phyloP scores from a whole-genome alignment of 2,329 filamentous ascomycete genomes.

The Xylaria sp. region DNA sequence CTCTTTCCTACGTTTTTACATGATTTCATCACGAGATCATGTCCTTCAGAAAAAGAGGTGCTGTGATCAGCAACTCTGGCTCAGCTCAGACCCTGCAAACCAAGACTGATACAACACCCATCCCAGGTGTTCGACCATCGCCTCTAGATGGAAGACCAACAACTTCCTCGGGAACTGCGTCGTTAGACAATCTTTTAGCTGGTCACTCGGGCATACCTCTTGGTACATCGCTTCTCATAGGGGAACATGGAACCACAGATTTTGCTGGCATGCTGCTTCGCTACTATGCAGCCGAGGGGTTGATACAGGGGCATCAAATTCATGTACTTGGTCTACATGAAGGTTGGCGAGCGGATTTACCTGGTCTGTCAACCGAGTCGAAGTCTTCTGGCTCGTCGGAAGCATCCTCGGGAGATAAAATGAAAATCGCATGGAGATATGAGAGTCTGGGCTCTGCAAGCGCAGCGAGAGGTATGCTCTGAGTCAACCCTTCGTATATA shows the following conservation, averaged over 20 bases:
- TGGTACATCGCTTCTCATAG: slow-evolving; percentile 82
- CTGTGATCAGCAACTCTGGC: slow-evolving; percentile 59
- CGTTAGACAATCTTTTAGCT: slow-evolving; percentile 84
- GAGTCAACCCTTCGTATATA: slow-evolving; percentile 19
- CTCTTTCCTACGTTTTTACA: neutral
- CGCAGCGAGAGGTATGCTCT: slow-evolving; percentile 70
- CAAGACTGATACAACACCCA: slow-evolving; percentile 53
- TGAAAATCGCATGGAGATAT: slow-evolving; percentile 99
- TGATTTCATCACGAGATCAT: slow-evolving; percentile 50
- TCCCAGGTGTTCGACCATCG: slow-evolving; percentile 77
- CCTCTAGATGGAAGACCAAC: slow-evolving; percentile 87
- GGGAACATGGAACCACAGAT: slow-evolving; percentile 93
- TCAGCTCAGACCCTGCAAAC: slow-evolving; percentile 49
- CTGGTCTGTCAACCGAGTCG: slow-evolving; percentile 68
- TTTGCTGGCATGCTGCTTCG: slow-evolving; percentile 85
- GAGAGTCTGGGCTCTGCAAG: slow-evolving; percentile 81
- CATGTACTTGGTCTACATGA: slow-evolving; percentile 86
- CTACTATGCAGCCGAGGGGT: slow-evolving; percentile 92
- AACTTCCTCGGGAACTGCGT: slow-evolving; percentile 90
- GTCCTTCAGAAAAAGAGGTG: slow-evolving; percentile 69
- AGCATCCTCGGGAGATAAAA: slow-evolving; percentile 71
- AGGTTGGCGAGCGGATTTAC: slow-evolving; percentile 84
- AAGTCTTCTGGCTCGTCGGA: slow-evolving; percentile 56
- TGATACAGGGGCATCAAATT: slow-evolving; percentile 89
- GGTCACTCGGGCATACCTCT: slow-evolving; percentile 87